Conservation (phyloP, 2,329 filamentous ascomycete genomes). For the Calcarisporium arbuscula region DNA sequence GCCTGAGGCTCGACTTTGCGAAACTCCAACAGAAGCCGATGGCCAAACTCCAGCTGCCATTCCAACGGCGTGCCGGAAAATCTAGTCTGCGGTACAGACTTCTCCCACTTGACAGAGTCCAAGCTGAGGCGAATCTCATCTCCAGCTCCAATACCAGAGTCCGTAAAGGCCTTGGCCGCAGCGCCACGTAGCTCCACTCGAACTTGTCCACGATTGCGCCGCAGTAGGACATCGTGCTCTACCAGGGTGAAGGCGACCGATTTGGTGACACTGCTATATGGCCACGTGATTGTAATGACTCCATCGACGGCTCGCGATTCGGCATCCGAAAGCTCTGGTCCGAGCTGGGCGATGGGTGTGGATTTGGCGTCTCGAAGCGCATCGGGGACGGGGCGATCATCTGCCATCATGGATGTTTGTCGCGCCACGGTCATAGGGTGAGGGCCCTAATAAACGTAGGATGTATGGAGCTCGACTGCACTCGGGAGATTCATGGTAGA, state of each 20-base stretch:
- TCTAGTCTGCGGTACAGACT: slow-evolving; percentile 39
- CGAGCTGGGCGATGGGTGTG: slow-evolving; percentile 51
- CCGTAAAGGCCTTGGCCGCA: slow-evolving; percentile 63
- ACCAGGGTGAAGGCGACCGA: slow-evolving; percentile 74
- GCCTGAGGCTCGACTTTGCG: slow-evolving; percentile 38
- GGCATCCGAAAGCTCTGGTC: slow-evolving; percentile 37
- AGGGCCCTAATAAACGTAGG: too few relatives aligned
- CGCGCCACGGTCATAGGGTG: too few relatives aligned
- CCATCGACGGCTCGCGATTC: slow-evolving; percentile 52
- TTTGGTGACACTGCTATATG: slow-evolving; percentile 72
- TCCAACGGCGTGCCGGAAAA: slow-evolving; percentile 46
- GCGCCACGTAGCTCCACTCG: slow-evolving; percentile 68
- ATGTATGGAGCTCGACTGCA: too few relatives aligned
- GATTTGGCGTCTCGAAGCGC: slow-evolving; percentile 22
- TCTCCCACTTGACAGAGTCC: slow-evolving; percentile 60
- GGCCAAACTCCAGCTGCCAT: slow-evolving; percentile 52
- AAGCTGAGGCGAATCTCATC: slow-evolving; percentile 68
- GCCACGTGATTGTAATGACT: slow-evolving; percentile 82
- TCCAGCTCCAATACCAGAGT: slow-evolving; percentile 66
- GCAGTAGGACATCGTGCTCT: slow-evolving; percentile 76
- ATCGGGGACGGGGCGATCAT: slow-evolving; percentile 13
- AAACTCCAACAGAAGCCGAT: slow-evolving; percentile 40
- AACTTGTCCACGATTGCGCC: slow-evolving; percentile 71
- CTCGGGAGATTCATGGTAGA: too few relatives aligned
- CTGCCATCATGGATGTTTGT: too few relatives aligned